phyloP scores from a whole-genome alignment of 1,139 yeast genomes.

The Kluyveromyces sp. region DNA sequence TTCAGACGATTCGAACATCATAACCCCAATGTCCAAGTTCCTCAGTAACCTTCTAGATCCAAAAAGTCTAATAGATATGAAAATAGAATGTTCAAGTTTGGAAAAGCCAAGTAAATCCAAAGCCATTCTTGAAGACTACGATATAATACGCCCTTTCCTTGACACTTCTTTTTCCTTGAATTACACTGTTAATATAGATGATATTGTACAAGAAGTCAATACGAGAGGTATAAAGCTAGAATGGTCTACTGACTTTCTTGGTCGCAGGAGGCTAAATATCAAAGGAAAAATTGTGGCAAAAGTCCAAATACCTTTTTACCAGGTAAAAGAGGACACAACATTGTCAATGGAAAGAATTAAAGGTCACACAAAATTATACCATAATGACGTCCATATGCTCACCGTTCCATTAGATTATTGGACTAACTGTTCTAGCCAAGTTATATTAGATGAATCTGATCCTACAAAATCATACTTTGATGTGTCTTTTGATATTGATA shows the following conservation, averaged over 20 bases:
- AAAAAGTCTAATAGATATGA: constrained; percentile 20
- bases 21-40: constrained; percentile 31
- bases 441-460: constrained; percentile 17
- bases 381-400: constrained; percentile 30
- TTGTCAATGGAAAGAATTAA: constrained; percentile 25
- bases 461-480: constrained; percentile 15
- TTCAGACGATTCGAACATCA: constrained; percentile 22
- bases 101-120: constrained; percentile 9
- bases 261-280: constrained; percentile 24
- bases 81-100: constrained; percentile 12
- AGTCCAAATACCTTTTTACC: constrained; percentile 26
- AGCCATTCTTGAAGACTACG: constrained; percentile 5
- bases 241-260: constrained; percentile 23
- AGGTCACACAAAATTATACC: constrained; percentile 31
- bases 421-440: constrained; percentile 30
- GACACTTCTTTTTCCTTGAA: constrained; percentile 17
- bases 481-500: constrained; percentile 27
- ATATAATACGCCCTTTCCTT: constrained; percentile 10
- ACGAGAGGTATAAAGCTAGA: constrained; percentile 29
- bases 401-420: constrained; percentile 32
- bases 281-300: constrained; percentile 29
- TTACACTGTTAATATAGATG: constrained; percentile 16
- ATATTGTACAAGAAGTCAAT: constrained; percentile 28
- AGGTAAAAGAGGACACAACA: constrained; percentile 17
- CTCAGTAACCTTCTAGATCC: constrained; percentile 27